Evolutionary conservation across 306 rosid genomes (phyloP).

Genomic region (Begonia peltatifolia): DNA sequence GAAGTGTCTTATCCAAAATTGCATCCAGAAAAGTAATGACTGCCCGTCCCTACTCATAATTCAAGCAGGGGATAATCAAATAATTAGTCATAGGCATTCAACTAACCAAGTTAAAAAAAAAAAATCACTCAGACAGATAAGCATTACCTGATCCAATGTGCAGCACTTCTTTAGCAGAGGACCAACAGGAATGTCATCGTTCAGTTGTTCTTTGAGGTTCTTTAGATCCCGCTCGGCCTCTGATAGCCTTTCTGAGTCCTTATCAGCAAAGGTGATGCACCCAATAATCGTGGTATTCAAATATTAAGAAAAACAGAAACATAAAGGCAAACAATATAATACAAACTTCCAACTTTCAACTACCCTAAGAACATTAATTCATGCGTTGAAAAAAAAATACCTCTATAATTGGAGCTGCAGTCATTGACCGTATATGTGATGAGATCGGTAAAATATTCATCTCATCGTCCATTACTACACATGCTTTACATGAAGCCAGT

Average conservation of each 20-base stretch:
- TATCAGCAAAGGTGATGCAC: background rate
- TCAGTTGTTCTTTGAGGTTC: conserved; percentile 70
- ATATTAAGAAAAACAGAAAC: too few relatives aligned
- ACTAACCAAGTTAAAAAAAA: background rate
- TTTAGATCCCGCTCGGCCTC: conserved; percentile 65
- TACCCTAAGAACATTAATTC: background rate
- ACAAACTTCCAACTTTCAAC: too few relatives aligned
- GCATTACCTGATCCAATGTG: conserved; percentile 76
- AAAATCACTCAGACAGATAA: background rate
- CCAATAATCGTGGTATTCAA: too few relatives aligned
- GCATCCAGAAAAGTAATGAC: conserved; percentile 75
- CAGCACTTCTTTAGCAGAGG: conserved; percentile 75
- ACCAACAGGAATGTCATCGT: conserved; percentile 76
- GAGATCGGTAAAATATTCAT: conserved; percentile 79
- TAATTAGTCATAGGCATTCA: conserved; percentile 4
- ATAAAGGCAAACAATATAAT: too few relatives aligned
- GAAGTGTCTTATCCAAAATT: conserved; percentile 69
- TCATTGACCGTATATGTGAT: conserved; percentile 71
- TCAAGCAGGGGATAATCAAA: conserved; percentile 1
- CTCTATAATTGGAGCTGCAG: conserved; percentile 56
- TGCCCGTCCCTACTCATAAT: conserved; percentile 65
- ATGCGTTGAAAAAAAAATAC: conserved; percentile 22
- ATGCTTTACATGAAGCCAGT: conserved; percentile 76
- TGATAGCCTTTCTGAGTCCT: conserved; percentile 70
- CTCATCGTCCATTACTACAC: conserved; percentile 88